A percentile compares a stretch with the other conserved stretches of the same genome.
These are phyloP conservation scores for Zalaria obscura DNA, from an alignment of 2,329 filamentous ascomycete species.

Conservation along the genomic window DNA sequence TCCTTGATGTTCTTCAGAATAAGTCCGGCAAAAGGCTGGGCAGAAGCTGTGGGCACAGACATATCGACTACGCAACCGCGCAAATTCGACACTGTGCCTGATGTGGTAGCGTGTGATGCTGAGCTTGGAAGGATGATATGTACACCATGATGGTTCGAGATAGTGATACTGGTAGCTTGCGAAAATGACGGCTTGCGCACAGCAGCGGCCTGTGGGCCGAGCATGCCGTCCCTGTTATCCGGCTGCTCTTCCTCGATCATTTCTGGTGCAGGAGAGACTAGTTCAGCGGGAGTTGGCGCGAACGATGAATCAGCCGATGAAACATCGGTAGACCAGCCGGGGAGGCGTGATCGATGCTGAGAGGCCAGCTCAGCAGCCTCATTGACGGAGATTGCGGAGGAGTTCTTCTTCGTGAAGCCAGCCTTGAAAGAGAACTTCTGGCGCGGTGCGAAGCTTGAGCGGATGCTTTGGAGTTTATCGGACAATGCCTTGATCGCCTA, in stretches of 20 bases:
- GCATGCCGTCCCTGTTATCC: neutral
- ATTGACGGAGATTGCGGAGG: conserved; percentile 36
- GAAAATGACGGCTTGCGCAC: conserved; percentile 37
- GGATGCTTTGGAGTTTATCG: conserved; percentile 60
- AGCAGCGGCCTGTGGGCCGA: neutral
- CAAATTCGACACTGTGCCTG: conserved; percentile 59
- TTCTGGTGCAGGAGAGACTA: conserved; percentile 11
- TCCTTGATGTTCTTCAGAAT: conserved; percentile 54
- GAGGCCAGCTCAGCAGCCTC: conserved; percentile 42
- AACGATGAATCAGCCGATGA: conserved; percentile 25
- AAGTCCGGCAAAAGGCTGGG: conserved; percentile 55
- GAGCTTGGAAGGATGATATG: conserved; percentile 67
- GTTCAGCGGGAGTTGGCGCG: conserved; percentile 20
- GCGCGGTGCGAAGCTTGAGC: conserved; percentile 51
- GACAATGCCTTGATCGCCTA: conserved; percentile 68
- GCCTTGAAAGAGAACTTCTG: conserved; percentile 72
- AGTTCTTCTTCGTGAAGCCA: conserved; percentile 19
- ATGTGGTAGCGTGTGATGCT: conserved; percentile 55
- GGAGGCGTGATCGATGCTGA: conserved; percentile 16
- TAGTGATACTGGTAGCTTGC: conserved; percentile 39
- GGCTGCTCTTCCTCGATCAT: conserved; percentile 5
- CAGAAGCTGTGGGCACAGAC: conserved; percentile 18
- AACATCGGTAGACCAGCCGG: too few relatives aligned
- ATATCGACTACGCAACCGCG: conserved; percentile 65
- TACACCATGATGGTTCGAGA: conserved; percentile 46